phyloP scores from a whole-genome alignment of 345 rosid species.

The Firmiana major region DNA sequence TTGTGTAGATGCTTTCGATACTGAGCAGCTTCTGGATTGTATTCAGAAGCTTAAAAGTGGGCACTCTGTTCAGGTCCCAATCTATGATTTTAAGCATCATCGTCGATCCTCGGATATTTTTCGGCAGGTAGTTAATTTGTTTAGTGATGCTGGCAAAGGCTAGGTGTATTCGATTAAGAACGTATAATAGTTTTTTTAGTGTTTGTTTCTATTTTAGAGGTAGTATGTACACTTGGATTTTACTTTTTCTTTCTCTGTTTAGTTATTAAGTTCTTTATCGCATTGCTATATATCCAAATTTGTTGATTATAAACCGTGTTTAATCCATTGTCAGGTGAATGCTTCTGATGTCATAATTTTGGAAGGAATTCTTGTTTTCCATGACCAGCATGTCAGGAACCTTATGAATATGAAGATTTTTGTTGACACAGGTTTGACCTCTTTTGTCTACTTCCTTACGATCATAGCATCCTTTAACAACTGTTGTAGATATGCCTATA shows the following conservation, averaged over 20 bases:
- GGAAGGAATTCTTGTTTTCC: slow-evolving; percentile 96
- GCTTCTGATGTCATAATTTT: slow-evolving; percentile 96
- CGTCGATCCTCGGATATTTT: slow-evolving; percentile 78
- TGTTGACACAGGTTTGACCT: slow-evolving; percentile 81
- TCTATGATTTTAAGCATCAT: slow-evolving; percentile 89
- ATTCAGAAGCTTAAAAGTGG: slow-evolving; percentile 63
- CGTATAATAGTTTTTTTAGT: slow-evolving; percentile 1
- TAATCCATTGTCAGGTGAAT: slow-evolving; percentile 60
- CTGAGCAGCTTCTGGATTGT: slow-evolving; percentile 95
- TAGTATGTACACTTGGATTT: neutral
- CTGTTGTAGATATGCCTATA: neutral
- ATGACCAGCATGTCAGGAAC: slow-evolving; percentile 84
- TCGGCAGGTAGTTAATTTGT: slow-evolving; percentile 58
- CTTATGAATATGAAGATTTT: slow-evolving; percentile 97
- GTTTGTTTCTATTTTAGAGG: slow-evolving; percentile 3
- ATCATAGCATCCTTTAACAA: slow-evolving; percentile 10
- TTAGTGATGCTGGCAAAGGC: neutral
- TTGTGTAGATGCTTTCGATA: slow-evolving; percentile 86
- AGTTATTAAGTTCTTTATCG: neutral
- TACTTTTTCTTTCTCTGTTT: neutral
- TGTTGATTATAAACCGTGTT: neutral
- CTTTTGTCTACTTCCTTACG: slow-evolving; percentile 9
- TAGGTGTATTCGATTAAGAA: neutral
- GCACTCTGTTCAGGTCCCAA: slow-evolving; percentile 81
- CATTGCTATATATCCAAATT: neutral